Evolutionary conservation across 1,139 yeast genomes (phyloP).

Genomic region (Candida gigantensis): DNA sequence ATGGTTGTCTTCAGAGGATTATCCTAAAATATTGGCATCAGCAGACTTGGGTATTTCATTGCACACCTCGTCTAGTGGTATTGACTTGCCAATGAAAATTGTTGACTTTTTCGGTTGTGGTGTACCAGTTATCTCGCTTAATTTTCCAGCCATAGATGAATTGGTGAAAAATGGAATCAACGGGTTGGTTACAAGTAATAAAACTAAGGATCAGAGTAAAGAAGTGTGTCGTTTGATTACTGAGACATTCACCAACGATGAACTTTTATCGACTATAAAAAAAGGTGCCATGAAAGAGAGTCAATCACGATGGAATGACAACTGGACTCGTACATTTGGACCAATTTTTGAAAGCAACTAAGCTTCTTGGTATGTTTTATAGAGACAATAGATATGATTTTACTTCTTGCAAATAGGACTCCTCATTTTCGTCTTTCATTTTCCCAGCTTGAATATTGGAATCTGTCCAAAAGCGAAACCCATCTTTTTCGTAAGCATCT

Average conservation of each 20-base stretch:
- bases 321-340: constrained; percentile 54
- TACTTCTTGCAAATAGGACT: constrained; percentile 20
- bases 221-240: constrained; percentile 55
- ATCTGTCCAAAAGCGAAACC: constrained; percentile 53
- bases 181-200: constrained; percentile 40
- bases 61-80: constrained; percentile 89
- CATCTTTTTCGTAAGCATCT: constrained; percentile 48
- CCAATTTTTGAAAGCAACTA: constrained; percentile 20
- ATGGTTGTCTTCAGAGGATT: constrained; percentile 82
- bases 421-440: constrained; percentile 43
- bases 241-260: constrained; percentile 44
- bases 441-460: constrained; percentile 25
- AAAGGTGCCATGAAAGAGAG: constrained; percentile 75
- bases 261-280: constrained; percentile 38
- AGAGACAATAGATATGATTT: constrained; percentile 16
- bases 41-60: constrained; percentile 90
- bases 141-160: constrained; percentile 72
- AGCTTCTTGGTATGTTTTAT: background rate
- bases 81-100: constrained; percentile 96
- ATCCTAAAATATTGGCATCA: constrained; percentile 70
- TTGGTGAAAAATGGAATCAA: constrained; percentile 50
- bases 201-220: constrained; percentile 35
- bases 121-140: constrained; percentile 79
- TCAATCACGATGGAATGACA: constrained; percentile 66
- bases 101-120: constrained; percentile 97